Base-by-base conservation (phyloP, 768 basidiomycete species). In the Pisolithus albus region DNA sequence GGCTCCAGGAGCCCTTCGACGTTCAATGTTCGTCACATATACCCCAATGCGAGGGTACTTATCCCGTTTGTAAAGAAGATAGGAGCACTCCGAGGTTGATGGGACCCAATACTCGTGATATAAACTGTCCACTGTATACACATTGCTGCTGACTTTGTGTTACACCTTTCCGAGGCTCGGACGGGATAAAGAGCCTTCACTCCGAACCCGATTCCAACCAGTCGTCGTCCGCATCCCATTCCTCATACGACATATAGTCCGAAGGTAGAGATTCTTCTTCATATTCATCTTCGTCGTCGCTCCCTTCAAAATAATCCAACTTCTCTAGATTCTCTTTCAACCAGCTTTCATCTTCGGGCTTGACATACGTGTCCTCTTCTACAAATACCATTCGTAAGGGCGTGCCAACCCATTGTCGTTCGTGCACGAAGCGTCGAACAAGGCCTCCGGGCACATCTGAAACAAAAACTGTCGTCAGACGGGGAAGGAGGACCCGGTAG, bases 231-330 rank as follows among this genome's bases (percentile, higher is more conserved):
- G 13, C 34, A 15, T 34, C 34, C 34, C 34, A 34, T 34, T 34
- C 32, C 32, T 34, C 34, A 15, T 13, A 8, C 10, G 34, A 34
- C 23, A 47, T 18, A 23, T 59, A 55, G 7, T 51, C 58, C 62
- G 55, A 63, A 40, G 55, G 52, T 2, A 40, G 30, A 7, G 56
- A 60, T 6, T 52, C 55, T n/a, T n/a, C n/a, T 36, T 67, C 54
- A 39, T 64, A 69, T 16, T n/a, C 13, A 16, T 45, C 11, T 28
- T 70, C 82, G 28, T 74, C 72, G 43, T 74, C 73, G 42, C 81
- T 82, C 32, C 79, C 73, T 52, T 80, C 81, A 53, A 82, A 86
- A 54, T 71, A 76, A 10, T 78, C 77, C 13, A 86, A 72, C 30
- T 66, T 66, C 52, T 79, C 74, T 47, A 82, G 46, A 56, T 84